These are phyloP conservation scores for Blastobotrys attinorum DNA, from an alignment of 805 yeast species.

Conservation along the genomic window DNA sequence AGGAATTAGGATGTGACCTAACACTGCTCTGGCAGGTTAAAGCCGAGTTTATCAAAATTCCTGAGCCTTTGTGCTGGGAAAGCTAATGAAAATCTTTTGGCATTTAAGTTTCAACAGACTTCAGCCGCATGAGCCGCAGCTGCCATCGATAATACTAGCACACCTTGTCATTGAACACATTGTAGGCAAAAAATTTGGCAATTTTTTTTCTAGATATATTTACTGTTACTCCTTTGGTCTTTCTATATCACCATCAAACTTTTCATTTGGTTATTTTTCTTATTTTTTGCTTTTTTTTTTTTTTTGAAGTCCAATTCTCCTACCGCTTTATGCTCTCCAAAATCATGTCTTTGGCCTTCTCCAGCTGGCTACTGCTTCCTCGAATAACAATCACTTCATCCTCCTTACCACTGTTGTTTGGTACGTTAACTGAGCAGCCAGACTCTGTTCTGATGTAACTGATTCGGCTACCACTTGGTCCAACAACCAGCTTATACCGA, in stretches of 20 bases:
- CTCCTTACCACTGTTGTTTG: constrained; percentile 44
- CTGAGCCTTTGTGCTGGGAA: too few species aligned
- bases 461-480: constrained; percentile 67
- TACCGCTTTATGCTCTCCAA: constrained; percentile 26
- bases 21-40: too few species aligned
- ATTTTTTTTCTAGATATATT: too few species aligned
- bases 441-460: constrained; percentile 52
- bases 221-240: not conserved
- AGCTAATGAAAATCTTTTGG: too few species aligned
- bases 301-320: not conserved
- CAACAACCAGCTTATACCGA: constrained; percentile 57
- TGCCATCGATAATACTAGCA: too few species aligned
- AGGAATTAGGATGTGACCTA: too few species aligned
- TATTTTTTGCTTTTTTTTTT: not conserved
- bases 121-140: too few species aligned
- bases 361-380: constrained; percentile 52
- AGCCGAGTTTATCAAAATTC: too few species aligned
- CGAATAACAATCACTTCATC: constrained; percentile 46
- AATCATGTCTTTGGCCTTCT: constrained; percentile 38
- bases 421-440: constrained; percentile 54
- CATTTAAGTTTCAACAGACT: too few species aligned
- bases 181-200: too few species aligned
- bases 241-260: not conserved
- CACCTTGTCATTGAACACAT: too few species aligned
- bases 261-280: too few species aligned